Conservation (phyloP, 108 stramenopile species). For the Aureococcus anophagefferens region DNA sequence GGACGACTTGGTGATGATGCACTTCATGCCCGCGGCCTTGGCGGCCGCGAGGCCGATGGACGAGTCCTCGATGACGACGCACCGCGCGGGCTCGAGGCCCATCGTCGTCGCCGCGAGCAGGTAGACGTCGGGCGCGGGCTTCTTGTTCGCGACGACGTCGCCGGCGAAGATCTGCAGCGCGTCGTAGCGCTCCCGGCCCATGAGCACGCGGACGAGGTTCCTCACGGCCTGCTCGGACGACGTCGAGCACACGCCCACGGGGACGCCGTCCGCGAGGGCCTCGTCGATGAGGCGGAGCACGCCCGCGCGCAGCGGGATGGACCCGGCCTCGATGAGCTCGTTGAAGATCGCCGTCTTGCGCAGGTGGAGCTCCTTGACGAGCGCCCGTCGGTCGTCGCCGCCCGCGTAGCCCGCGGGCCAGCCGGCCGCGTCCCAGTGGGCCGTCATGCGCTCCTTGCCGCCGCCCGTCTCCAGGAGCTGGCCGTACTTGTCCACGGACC, state of each 20-base stretch:
- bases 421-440: constrained; percentile 65
- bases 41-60: constrained; percentile 79
- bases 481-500: constrained; percentile 77
- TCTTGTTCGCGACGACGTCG: constrained; percentile 78
- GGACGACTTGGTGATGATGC: constrained; percentile 69
- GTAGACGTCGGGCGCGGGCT: constrained; percentile 86
- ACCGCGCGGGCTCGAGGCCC: constrained; percentile 64
- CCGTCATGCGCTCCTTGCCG: constrained; percentile 92
- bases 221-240: constrained; percentile 77
- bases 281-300: constrained; percentile 73
- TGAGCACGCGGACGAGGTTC: constrained; percentile 67
- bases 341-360: constrained; percentile 85
- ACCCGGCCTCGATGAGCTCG: constrained; percentile 58
- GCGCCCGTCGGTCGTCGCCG: constrained; percentile 31
- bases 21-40: constrained; percentile 63
- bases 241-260: constrained; percentile 79
- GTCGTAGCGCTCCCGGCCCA: constrained; percentile 62
- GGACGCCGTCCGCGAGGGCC: constrained; percentile 56
- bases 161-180: constrained; percentile 80
- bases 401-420: constrained; percentile 55
- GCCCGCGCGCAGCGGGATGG: constrained; percentile 72
- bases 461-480: constrained; percentile 70
- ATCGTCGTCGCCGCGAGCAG: constrained; percentile 72
- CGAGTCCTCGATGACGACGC: constrained; percentile 84
- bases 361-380: constrained; percentile 72